Base-by-base conservation (phyloP, 179 eudicot species). In the Heliamphora pulchella region DNA sequence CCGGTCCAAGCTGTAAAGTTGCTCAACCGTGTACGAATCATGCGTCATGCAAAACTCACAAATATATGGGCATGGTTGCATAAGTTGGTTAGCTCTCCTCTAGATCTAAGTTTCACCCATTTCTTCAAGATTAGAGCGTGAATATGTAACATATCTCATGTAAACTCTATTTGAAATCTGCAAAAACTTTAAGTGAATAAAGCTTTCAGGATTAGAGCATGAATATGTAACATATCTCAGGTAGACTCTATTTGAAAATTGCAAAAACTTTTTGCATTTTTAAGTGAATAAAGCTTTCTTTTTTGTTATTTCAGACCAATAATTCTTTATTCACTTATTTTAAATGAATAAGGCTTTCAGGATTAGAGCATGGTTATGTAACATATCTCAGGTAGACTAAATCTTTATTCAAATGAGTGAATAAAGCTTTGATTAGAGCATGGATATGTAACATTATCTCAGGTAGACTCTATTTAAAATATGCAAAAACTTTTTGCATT, bases 1-100 rank as follows among this genome's bases (percentile, higher is more conserved):
- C 8, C 79, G 75, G 47, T 79, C 91, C 17, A 88, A 88, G 80
- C 20, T 87, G 71, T 88, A 54, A 82, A 71, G 17, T 65, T 41
- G 17, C 51, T 18, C 61, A 51, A 8, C 51, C 8, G 6, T 14
- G 55, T 0, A 11, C 1, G 7, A 65, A 68, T 7, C 17, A 2
- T n/a, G 57, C 39, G n/a, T 73, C 3, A 11, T 46, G 5, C 15
- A 11, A n/a, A 47, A 47, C 51, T 31, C 46, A 31, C 15, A 65
- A 31, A 31, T 31, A 5, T 65, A 44, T 5, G 1, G 2, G 14
- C 39, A n/a, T 44, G 51, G 0, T 41, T 46, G 53, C 73, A 64
- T 2, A 5, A 2, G 1, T 20, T 31, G 4, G 4, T 20, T 20
- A 39, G 67, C 5, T 31, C 31, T 62, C 22, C 18, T 62, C 18